Base-by-base conservation (phyloP, 2,329 filamentous ascomycete genomes). In the Colletotrichum lentis region DNA sequence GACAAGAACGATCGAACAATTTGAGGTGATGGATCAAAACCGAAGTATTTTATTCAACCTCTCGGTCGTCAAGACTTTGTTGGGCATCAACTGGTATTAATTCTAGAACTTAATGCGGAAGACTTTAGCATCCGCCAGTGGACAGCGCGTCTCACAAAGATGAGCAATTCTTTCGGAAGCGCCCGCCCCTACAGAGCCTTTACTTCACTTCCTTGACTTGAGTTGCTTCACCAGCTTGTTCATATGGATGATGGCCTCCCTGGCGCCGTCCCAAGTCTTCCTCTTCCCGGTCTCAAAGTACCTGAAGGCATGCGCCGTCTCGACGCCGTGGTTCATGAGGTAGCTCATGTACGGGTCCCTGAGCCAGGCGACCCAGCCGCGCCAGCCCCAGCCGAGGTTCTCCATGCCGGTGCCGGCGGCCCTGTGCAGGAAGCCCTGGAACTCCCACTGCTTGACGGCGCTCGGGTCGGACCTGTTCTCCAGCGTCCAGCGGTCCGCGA, bases 301-400 rank as follows among this genome's bases (percentile, higher is more conserved):
- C 3, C 80, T 74, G 71, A 77, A 80, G 18, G 78, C 76, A 55
- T 80, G 77, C 3, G 79, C 77, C 5, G 79, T 81, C 71, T 80
- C 77, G 3, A 82, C 74, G 0, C 79, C 80, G 2, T 76, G 73
- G 62, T 79, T 78, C 72, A 82, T 74, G 43, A 81, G 44, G 12
- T 77, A 75, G 18, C 74, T 80, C 69, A 82, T 75, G 64, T 73
- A 73, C 35, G 74, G 74, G 47, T 82, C 77, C 49, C 70, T 69
- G 53, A 77, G 73, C 79, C 80, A 82, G 46, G 81, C 80, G 50
- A 74, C 73, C 81, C 81, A 83, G 0, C 79, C 80, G 18, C 74
- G 74, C 74, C 70, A 75, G 1, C 80, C 80, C 75, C 79, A 82
- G 0, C 79, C 78, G 1, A 83, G 62, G 12, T 79, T 78, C 67